A percentile compares a stretch with the other conserved stretches of the same genome.
Conservation (phyloP, 176 grass and related monocot species). For the Musa schizocarpa region DNA sequence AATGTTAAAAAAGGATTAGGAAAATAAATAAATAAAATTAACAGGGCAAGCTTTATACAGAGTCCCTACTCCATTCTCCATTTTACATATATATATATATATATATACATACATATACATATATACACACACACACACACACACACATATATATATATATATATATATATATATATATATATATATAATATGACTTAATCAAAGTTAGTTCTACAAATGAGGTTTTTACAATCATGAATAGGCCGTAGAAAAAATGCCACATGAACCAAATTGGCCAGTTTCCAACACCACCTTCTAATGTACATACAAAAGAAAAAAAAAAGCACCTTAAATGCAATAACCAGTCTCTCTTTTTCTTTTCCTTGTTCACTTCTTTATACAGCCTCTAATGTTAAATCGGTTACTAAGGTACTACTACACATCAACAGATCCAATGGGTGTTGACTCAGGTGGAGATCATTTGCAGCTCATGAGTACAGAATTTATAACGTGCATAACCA, state of each 20-base stretch:
- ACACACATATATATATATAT: too few species aligned
- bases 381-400: not conserved
- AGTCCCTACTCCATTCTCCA: too few species aligned
- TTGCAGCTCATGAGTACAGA: conserved; percentile 70
- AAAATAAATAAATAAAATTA: too few species aligned
- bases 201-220: too few species aligned
- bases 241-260: not conserved
- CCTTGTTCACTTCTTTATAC: not conserved
- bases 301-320: not conserved
- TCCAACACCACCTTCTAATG: not conserved
- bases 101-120: too few species aligned
- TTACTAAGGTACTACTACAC: not conserved
- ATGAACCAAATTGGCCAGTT: not conserved
- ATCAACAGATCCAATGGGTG: not conserved
- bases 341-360: not conserved
- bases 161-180: too few species aligned
- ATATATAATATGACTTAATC: too few species aligned
- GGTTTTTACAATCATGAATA: too few species aligned
- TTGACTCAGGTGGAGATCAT: conserved; percentile 26
- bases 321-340: not conserved
- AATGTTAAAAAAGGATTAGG: too few species aligned
- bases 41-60: too few species aligned
- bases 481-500: conserved; percentile 76
- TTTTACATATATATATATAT: too few species aligned
- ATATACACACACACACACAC: too few species aligned